Evolutionary conservation across 176 grass and related monocot species (phyloP).

Genomic region (Phragmites australis): DNA sequence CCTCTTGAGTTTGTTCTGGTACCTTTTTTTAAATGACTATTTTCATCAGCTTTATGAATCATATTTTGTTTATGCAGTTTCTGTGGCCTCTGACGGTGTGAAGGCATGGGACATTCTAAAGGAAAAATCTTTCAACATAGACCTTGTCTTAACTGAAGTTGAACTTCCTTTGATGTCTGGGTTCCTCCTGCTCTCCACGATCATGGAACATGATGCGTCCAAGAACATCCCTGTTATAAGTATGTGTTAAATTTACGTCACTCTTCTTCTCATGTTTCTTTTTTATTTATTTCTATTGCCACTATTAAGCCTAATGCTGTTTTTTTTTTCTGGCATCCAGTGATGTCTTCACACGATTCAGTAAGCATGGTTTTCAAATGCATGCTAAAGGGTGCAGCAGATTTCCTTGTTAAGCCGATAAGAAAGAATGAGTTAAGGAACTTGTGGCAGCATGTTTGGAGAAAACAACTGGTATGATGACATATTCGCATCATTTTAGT

Average conservation of each 20-base stretch:
- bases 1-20: not conserved
- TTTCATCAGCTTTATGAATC: constrained; percentile 10
- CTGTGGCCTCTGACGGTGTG: constrained; percentile 64
- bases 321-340: constrained; percentile 48
- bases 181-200: constrained; percentile 82
- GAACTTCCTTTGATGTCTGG: constrained; percentile 91
- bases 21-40: not conserved
- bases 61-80: constrained; percentile 51
- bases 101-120: constrained; percentile 88
- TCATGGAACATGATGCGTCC: constrained; percentile 87
- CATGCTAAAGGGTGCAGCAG: constrained; percentile 96
- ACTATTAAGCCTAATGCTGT: not conserved
- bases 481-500: constrained; percentile 15
- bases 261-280: not conserved
- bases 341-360: constrained; percentile 99
- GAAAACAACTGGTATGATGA: constrained; percentile 77
- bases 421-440: constrained; percentile 93
- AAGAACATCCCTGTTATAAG: constrained; percentile 99
- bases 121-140: constrained; percentile 82
- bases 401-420: constrained; percentile 96
- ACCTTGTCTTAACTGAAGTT: constrained; percentile 95
- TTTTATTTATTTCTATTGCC: not conserved
- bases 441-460: constrained; percentile 99
- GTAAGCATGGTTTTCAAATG: constrained; percentile 99
- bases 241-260: constrained; percentile 37